A percentile compares a stretch with the other conserved stretches of the same genome.
Evolutionary conservation across 768 basidiomycete genomes (phyloP).

Genomic region (Xanthoconium purpureum): DNA sequence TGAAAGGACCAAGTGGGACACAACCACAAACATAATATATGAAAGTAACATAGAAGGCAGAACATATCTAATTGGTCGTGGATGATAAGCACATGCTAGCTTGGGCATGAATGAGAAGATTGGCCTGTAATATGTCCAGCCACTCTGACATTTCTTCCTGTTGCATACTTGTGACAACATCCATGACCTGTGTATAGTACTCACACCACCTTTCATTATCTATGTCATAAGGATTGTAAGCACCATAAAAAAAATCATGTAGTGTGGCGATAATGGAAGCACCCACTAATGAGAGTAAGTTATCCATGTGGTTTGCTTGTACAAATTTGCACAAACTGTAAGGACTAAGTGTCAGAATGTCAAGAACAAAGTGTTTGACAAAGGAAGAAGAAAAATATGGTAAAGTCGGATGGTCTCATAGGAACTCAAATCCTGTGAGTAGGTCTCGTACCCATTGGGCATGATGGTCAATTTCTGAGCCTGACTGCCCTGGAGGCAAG

Average conservation of each 20-base stretch:
- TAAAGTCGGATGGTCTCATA: background rate
- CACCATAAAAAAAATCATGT: background rate
- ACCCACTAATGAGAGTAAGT: background rate
- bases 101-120: no score
- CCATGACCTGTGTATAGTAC: no score
- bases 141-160: no score
- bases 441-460: background rate
- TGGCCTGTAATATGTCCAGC: no score
- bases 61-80: slow-evolving; percentile 12
- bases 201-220: background rate
- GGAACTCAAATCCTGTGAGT: background rate
- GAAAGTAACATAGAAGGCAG: no score
- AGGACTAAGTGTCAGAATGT: background rate
- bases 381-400: background rate
- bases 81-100: no score
- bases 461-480: background rate
- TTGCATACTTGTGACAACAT: no score
- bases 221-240: background rate
- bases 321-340: background rate
- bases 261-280: background rate
- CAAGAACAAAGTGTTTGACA: background rate
- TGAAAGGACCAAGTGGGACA: slow-evolving; percentile 18
- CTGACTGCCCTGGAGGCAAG: background rate
- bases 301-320: background rate
- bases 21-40: no score